A percentile compares a stretch with the other conserved stretches of the same genome.
Evolutionary conservation across 345 rosid species (phyloP).

Genomic region (Dipteronia dyeriana): DNA sequence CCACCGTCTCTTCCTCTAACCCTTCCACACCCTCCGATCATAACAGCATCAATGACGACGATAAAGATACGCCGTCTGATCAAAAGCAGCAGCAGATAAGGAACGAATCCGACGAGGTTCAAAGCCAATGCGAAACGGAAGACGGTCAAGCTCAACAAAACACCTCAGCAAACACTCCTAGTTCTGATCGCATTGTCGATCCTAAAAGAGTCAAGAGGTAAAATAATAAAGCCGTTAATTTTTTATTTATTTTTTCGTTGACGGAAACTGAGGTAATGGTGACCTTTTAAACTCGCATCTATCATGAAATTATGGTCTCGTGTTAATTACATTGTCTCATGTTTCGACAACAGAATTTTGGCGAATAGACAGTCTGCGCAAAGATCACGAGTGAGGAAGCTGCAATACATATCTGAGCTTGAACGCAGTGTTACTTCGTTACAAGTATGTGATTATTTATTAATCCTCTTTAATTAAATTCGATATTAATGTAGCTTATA

Average conservation of each 20-base stretch:
- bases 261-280: too few species aligned
- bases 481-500: not conserved
- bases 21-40: slow-evolving; percentile 78
- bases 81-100: slow-evolving; percentile 25
- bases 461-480: not conserved
- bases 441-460: slow-evolving; percentile 44
- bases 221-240: slow-evolving; percentile 4
- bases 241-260: too few species aligned
- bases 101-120: slow-evolving; percentile 53
- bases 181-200: slow-evolving; percentile 50
- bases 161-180: slow-evolving; percentile 30
- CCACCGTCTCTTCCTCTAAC: slow-evolving; percentile 53
- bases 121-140: slow-evolving; percentile 51
- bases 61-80: slow-evolving; percentile 43
- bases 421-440: slow-evolving; percentile 84
- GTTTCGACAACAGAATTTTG: slow-evolving; percentile 51
- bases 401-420: slow-evolving; percentile 89
- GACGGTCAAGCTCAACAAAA: slow-evolving; percentile 27
- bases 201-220: slow-evolving; percentile 93
- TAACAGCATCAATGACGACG: slow-evolving; percentile 66
- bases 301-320: too few species aligned
- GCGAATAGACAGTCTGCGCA: slow-evolving; percentile 96
- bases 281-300: too few species aligned
- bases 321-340: not conserved
- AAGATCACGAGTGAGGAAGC: slow-evolving; percentile 87